Evolutionary conservation across 495 filamentous ascomycete genomes (phyloP).

Genomic region (Xylaria grammica): DNA sequence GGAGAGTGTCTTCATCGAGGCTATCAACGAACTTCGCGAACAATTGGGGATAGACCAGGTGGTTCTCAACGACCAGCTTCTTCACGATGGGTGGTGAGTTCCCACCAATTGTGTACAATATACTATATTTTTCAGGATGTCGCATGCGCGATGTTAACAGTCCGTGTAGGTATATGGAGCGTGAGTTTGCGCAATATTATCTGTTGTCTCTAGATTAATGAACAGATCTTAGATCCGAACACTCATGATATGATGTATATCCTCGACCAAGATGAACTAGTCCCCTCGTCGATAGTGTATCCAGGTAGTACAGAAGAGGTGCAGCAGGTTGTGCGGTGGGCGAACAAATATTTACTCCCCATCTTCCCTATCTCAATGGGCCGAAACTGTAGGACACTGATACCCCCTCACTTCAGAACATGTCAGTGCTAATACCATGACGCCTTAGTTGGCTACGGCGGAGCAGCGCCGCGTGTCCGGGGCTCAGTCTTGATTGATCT

Average conservation of each 20-base stretch:
- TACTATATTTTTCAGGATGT: not conserved
- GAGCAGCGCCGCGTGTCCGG: slow-evolving; percentile 56
- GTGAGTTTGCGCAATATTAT: slow-evolving; percentile 25
- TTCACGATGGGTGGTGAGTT: slow-evolving; percentile 53
- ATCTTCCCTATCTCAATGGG: slow-evolving; percentile 61
- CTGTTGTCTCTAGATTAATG: not conserved
- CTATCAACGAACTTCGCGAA: slow-evolving; percentile 43
- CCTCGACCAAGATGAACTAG: slow-evolving; percentile 56
- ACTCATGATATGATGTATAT: slow-evolving; percentile 61
- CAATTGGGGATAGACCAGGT: slow-evolving; percentile 47
- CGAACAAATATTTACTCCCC: slow-evolving; percentile 55
- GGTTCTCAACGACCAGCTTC: slow-evolving; percentile 54
- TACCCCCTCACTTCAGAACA: not conserved
- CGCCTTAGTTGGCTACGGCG: slow-evolving; percentile 54
- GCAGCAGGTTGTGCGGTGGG: slow-evolving; percentile 48
- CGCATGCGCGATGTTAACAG: not conserved
- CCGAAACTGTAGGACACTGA: slow-evolving; percentile 43
- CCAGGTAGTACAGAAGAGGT: slow-evolving; percentile 53
- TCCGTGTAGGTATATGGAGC: slow-evolving; percentile 53
- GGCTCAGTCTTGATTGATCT: slow-evolving; percentile 60
- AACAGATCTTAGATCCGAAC: slow-evolving; percentile 40
- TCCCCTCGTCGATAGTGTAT: slow-evolving; percentile 57
- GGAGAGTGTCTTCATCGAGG: slow-evolving; percentile 43
- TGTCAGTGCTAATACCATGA: slow-evolving; percentile 12
- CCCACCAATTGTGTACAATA: not conserved